phyloP scores from a whole-genome alignment of 208 protist species.

The Acanthamoeba lenticulata region DNA sequence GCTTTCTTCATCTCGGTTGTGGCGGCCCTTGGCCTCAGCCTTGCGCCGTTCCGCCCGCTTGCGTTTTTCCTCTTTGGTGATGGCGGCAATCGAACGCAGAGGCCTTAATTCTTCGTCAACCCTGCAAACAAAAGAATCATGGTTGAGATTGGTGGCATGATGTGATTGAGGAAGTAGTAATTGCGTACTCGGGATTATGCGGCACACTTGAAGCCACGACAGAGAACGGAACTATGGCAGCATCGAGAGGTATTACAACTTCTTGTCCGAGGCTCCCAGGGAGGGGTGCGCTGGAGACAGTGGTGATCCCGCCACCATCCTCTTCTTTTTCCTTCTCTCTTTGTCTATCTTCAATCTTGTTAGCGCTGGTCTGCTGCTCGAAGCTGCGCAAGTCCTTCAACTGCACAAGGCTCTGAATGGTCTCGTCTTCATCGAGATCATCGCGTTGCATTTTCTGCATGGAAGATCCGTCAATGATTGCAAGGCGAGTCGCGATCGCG shows the following conservation, averaged over 20 bases:
- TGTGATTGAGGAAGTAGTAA: too few species aligned
- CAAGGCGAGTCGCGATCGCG: neutral
- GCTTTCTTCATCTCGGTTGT: neutral
- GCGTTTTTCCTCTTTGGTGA: neutral
- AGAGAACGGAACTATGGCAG: too few species aligned
- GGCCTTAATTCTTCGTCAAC: constrained; percentile 23
- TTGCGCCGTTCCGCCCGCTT: neutral
- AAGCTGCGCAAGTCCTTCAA: constrained; percentile 4
- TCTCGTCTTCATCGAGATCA: constrained; percentile 15
- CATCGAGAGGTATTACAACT: too few species aligned
- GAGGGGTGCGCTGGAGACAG: too few species aligned
- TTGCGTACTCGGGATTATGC: too few species aligned
- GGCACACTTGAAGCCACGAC: too few species aligned
- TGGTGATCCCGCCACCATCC: neutral
- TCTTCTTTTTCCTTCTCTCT: constrained; percentile 24
- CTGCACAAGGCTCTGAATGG: constrained; percentile 31
- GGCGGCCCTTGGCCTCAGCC: neutral
- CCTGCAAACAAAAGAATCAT: too few species aligned
- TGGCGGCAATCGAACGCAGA: neutral
- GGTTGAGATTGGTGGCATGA: too few species aligned
- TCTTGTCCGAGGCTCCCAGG: too few species aligned
- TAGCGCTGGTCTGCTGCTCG: neutral
- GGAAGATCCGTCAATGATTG: neutral
- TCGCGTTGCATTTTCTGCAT: neutral
- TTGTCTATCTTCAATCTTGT: constrained; percentile 35